Percentiles rank a stretch among this genome's conserved stretches.
These are phyloP conservation scores for Diplodia seriata DNA, from an alignment of 2,329 filamentous ascomycete genomes.

Conservation along the genomic window DNA sequence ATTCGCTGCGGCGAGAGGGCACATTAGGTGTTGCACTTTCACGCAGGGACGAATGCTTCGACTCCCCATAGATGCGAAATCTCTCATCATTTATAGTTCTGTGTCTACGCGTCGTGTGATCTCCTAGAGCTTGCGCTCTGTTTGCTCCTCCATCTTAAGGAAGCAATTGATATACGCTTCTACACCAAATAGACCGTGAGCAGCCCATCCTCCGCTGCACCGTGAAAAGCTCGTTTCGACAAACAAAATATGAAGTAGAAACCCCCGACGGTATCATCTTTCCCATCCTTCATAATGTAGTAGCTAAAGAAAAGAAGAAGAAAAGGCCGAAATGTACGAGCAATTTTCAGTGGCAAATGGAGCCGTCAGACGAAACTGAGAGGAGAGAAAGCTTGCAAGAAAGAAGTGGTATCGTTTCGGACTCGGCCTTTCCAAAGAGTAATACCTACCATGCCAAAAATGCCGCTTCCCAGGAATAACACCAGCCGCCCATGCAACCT, in stretches of 20 bases:
- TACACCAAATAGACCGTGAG: background rate
- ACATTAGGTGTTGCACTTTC: background rate
- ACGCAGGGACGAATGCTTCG: background rate
- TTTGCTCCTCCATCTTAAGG: background rate
- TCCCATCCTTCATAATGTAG: background rate
- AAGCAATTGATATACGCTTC: background rate
- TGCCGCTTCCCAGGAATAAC: slow-evolving; percentile 7
- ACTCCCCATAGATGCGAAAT: background rate
- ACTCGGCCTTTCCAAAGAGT: slow-evolving; percentile 7
- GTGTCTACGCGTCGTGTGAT: background rate
- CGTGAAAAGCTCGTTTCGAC: background rate
- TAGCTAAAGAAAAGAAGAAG: background rate
- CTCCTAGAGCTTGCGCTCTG: background rate
- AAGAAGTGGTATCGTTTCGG: slow-evolving; percentile 2
- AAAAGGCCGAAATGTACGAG: background rate
- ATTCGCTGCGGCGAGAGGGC: background rate
- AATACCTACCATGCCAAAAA: slow-evolving; percentile 14
- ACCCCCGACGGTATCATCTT: background rate
- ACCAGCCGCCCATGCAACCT: slow-evolving; percentile 16
- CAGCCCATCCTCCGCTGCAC: background rate
- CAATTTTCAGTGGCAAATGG: background rate
- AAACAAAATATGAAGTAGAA: background rate
- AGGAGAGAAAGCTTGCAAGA: background rate
- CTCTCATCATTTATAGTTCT: background rate
- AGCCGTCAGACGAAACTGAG: background rate